A percentile compares a stretch with the other conserved stretches of the same genome.
Evolutionary conservation across 2,329 filamentous ascomycete species (phyloP).

Genomic region (Colletotrichum cordylinicola): DNA sequence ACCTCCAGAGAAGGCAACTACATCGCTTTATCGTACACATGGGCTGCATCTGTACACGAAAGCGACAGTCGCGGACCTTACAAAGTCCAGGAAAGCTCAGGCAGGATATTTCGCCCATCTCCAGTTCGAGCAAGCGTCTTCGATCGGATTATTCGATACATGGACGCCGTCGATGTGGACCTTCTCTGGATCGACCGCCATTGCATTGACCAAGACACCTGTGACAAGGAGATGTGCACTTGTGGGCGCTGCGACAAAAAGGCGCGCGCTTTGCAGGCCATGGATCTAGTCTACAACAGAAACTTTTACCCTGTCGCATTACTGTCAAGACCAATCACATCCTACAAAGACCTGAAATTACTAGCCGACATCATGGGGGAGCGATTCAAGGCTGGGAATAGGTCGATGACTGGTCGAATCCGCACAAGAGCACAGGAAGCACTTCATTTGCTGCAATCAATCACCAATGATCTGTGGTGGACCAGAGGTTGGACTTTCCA

Average conservation of each 20-base stretch:
- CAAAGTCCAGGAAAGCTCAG: neutral
- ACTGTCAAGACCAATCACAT: neutral
- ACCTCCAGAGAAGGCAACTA: neutral
- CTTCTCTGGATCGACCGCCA: neutral
- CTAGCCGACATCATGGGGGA: neutral
- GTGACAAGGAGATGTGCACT: accelerated
- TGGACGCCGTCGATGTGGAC: neutral
- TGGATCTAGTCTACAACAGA: neutral
- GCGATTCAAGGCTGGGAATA: neutral
- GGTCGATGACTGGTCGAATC: neutral
- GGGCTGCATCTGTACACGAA: neutral
- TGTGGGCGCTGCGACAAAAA: accelerated
- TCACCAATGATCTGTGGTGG: neutral
- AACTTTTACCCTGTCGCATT: neutral
- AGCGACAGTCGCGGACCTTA: neutral
- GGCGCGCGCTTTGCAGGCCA: neutral
- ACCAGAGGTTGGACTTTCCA: neutral
- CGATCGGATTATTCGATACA: neutral
- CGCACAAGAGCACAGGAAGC: neutral
- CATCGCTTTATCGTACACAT: neutral
- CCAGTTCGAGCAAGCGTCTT: neutral
- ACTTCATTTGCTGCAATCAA: accelerated
- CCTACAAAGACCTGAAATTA: accelerated
- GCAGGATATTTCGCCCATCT: accelerated
- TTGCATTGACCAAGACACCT: neutral